phyloP scores from a whole-genome alignment of 768 basidiomycete species.

The Boletus reticulatus region DNA sequence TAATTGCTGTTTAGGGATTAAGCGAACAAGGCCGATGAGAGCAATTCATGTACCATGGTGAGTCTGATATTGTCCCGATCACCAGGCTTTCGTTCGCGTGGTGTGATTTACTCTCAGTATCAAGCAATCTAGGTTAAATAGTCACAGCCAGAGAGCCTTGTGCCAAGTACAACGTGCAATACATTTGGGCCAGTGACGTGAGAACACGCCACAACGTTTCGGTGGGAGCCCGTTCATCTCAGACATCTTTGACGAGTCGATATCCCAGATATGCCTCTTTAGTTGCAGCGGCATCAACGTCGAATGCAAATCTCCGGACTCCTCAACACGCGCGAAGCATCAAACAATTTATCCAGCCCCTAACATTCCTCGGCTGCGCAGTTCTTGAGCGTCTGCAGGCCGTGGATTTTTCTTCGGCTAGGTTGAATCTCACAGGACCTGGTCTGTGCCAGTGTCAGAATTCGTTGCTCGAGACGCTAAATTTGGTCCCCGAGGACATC shows the following conservation, averaged over 20 bases:
- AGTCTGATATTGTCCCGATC: constrained; percentile 10
- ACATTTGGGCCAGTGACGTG: constrained; percentile 17
- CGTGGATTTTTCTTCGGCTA: constrained; percentile 24
- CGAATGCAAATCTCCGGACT: constrained; percentile 1
- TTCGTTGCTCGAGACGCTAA: constrained; percentile 15
- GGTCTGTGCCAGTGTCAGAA: constrained; percentile 18
- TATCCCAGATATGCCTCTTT: constrained; percentile 5
- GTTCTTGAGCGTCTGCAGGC: constrained; percentile 19
- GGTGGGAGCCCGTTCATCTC: constrained; percentile 15
- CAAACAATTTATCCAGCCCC: constrained; percentile 9
- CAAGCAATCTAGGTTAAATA: constrained; percentile 10
- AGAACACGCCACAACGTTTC: constrained; percentile 22
- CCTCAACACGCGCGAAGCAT: constrained; percentile 16
- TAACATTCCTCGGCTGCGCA: constrained; percentile 12
- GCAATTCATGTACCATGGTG: constrained; percentile 9
- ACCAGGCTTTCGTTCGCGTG: constrained; percentile 17
- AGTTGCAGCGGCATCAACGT: constrained; percentile 11
- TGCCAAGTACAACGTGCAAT: constrained; percentile 14
- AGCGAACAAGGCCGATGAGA: constrained; percentile 14
- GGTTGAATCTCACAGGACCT: constrained; percentile 21
- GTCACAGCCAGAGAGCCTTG: constrained; percentile 16
- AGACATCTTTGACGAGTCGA: constrained; percentile 4
- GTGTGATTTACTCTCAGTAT: constrained; percentile 3
- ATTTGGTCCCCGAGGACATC: constrained; percentile 17
- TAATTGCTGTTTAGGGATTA: constrained; percentile 3